Evolutionary conservation across 23 red algal genomes (phyloP), one percentile per base, ranked within the genome.

Genomic region (Gracilaria gracilis): DNA sequence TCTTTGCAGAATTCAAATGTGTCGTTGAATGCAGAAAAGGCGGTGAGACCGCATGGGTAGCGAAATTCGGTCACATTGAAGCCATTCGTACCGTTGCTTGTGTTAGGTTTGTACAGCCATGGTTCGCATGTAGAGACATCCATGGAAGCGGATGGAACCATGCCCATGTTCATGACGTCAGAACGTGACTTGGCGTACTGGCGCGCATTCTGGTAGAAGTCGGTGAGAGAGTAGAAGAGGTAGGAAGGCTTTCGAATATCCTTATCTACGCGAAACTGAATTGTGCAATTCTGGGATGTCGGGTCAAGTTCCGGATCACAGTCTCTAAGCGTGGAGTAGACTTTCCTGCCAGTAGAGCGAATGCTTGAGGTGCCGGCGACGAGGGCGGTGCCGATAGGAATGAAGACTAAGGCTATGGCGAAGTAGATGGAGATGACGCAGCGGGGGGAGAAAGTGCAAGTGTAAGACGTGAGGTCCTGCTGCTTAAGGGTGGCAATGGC

Each of bases 11-110:
- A 65, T 34, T 65, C 33, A 79, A 95, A 88, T 8, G 93, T 95
- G 81, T 90, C 93, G 79, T 95, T 95, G 83, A 95, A 95, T n/a
- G 42, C 27, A 21, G 80, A 86, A 67, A 61, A 64, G 36, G 93
- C 93, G 70, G 93, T 95, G 20, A 95, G 93, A 24, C 93, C 93
- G 54, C 93, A 95, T 15, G 93, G 93, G 25, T 89, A 79, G 44
- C 59, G 57, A 46, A 89, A 80, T 28, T 83, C 89, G 62, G 37
- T 25, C 66, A 48, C 23, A 35, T 82, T n/a, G 80, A 82, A 76
- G 61, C 76, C 88, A 33, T 75, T 53, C 9, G 13, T 38, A 24
- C 80, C 89, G 7, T 71, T 23, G 4, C 33, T 38, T 23, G 79
- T 61, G 67, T 54, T 75, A 27, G 25, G 25, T 0, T 36, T 61